Conservation (phyloP, 2,329 filamentous ascomycete genomes). For the Fusarium nanum region DNA sequence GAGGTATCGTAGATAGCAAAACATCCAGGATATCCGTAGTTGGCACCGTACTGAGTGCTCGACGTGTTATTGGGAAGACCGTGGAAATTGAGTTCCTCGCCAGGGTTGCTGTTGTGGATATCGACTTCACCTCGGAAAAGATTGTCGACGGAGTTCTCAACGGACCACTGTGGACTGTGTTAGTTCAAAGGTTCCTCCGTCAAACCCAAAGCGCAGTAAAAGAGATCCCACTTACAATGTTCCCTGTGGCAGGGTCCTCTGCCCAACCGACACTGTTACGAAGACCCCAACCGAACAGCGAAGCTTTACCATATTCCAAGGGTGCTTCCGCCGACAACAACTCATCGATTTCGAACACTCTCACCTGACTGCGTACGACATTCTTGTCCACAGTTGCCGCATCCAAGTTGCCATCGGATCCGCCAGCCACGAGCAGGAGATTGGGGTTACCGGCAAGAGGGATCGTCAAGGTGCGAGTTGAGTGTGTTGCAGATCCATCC, state of each 20-base stretch:
- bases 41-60: neutral
- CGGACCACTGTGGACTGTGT: neutral
- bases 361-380: conserved; percentile 11
- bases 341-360: conserved; percentile 5
- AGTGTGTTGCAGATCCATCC: conserved; percentile 15
- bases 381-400: conserved; percentile 8
- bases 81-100: conserved; percentile 16
- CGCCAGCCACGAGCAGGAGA: conserved; percentile 8
- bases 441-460: conserved; percentile 13
- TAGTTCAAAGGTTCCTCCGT: neutral
- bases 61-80: conserved; percentile 13
- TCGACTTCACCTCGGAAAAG: conserved; percentile 8
- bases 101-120: conserved; percentile 14
- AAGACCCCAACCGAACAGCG: conserved; percentile 10
- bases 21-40: conserved; percentile 19
- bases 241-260: conserved; percentile 6
- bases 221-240: neutral
- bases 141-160: conserved; percentile 20
- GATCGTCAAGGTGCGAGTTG: conserved; percentile 6
- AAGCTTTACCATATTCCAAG: neutral
- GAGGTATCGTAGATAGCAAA: conserved; percentile 15
- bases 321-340: neutral
- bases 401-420: conserved; percentile 11
- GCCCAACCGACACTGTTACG: conserved; percentile 22
- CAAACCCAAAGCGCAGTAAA: neutral